A percentile compares a stretch with the other conserved stretches of the same genome.
Evolutionary conservation across 1,284 basidiomycete genomes (phyloP).

Genomic region (Paramarasmius palmivorus): DNA sequence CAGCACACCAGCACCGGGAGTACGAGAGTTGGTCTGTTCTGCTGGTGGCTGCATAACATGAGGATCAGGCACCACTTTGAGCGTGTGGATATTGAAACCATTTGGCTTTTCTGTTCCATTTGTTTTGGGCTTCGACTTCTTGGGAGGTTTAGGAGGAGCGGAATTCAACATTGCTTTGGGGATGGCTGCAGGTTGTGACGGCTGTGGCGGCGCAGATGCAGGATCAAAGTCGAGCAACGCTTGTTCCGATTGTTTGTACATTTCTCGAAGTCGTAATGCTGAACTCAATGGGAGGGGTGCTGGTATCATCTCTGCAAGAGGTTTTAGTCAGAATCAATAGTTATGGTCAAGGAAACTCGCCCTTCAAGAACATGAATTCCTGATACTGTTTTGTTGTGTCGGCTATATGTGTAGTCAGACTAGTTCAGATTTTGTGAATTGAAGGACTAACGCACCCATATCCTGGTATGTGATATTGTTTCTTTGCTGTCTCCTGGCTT

Average conservation of each 20-base stretch:
- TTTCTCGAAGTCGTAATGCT: constrained; percentile 56
- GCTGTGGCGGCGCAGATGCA: background rate
- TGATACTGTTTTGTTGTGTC: constrained; percentile 56
- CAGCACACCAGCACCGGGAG: constrained; percentile 1
- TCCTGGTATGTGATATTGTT: constrained; percentile 63
- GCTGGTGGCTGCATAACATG: background rate
- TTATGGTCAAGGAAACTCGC: constrained; percentile 32
- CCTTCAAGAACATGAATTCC: constrained; percentile 70
- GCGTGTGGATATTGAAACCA: constrained; percentile 24
- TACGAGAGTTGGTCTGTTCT: no score
- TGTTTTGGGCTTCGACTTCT: constrained; percentile 41
- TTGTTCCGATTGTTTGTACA: constrained; percentile 53
- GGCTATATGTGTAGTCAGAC: constrained; percentile 35
- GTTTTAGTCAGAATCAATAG: constrained; percentile 7
- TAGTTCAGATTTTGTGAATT: constrained; percentile 13
- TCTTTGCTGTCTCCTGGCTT: constrained; percentile 53
- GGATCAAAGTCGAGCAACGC: constrained; percentile 51
- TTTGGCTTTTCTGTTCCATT: constrained; percentile 44
- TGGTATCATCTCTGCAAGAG: constrained; percentile 62
- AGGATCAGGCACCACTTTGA: constrained; percentile 15
- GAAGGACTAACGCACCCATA: constrained; percentile 51
- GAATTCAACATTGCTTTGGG: constrained; percentile 15
- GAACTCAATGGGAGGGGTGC: constrained; percentile 55
- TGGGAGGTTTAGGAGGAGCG: constrained; percentile 21
- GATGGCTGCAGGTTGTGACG: constrained; percentile 10